phyloP scores from a whole-genome alignment of 2,329 filamentous ascomycete species.

The Penicillium nordicum region DNA sequence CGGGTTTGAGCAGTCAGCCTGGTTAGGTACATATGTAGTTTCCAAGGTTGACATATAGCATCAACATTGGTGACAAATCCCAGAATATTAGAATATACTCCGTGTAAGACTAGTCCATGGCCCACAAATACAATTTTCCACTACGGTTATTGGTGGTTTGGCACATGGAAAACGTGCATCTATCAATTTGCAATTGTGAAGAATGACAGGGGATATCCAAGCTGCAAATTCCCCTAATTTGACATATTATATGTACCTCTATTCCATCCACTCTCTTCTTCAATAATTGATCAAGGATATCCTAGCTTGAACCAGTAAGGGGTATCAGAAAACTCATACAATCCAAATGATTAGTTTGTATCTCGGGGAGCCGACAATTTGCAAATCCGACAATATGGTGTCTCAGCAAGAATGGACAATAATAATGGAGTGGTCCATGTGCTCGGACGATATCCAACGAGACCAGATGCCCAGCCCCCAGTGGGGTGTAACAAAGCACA shows the following conservation, averaged over 20 bases:
- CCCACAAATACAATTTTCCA: neutral
- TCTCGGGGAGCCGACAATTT: neutral
- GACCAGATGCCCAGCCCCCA: constrained; percentile 4
- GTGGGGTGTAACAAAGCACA: constrained; percentile 1
- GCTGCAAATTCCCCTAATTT: neutral
- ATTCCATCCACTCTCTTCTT: neutral
- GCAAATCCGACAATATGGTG: neutral
- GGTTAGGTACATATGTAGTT: neutral
- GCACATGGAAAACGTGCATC: constrained; percentile 1
- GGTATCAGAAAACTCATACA: neutral
- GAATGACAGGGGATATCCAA: neutral
- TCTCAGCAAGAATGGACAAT: neutral
- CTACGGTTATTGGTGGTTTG: neutral
- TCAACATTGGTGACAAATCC: neutral
- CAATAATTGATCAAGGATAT: neutral
- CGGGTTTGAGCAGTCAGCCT: neutral
- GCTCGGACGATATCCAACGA: constrained; percentile 16
- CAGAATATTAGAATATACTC: neutral
- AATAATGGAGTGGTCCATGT: neutral
- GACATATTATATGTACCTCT: neutral
- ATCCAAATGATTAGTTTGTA: neutral
- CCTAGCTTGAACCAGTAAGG: neutral
- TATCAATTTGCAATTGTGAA: constrained; percentile 2
- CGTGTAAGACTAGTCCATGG: neutral
- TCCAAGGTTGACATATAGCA: neutral